A percentile compares a stretch with the other conserved stretches of the same genome.
These are phyloP conservation scores for Candida taoyuanica DNA, from an alignment of 805 yeast genomes.

Conservation along the genomic window DNA sequence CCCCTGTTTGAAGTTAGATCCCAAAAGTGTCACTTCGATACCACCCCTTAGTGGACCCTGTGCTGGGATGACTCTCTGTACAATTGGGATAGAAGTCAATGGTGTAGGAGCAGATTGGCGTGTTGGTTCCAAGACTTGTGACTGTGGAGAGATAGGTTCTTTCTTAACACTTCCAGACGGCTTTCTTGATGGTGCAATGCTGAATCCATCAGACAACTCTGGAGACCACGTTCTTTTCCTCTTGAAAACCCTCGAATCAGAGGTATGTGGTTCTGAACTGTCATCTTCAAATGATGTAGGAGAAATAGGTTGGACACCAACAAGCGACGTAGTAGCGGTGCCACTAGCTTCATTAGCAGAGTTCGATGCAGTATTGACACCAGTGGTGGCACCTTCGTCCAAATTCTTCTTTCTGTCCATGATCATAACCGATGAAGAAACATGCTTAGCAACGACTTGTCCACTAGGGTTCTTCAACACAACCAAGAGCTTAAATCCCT, in stretches of 20 bases:
- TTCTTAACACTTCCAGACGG: constrained; percentile 36
- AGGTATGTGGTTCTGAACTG: constrained; percentile 46
- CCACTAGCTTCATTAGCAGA: constrained; percentile 15
- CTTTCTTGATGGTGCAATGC: constrained; percentile 32
- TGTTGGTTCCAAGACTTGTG: constrained; percentile 11
- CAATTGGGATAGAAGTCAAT: constrained; percentile 23
- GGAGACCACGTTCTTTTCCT: constrained; percentile 41
- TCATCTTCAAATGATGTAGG: constrained; percentile 62
- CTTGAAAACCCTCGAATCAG: constrained; percentile 38
- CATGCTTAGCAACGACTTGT: constrained; percentile 62
- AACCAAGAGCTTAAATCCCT: constrained; percentile 74
- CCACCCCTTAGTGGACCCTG: constrained; percentile 97
- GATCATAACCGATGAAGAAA: constrained; percentile 76
- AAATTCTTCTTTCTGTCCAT: constrained; percentile 78
- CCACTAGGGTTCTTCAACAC: constrained; percentile 59
- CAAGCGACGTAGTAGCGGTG: constrained; percentile 5
- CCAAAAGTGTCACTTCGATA: constrained; percentile 86
- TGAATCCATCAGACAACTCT: constrained; percentile 32
- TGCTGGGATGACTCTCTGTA: constrained; percentile 88
- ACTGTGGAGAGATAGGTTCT: constrained; percentile 39
- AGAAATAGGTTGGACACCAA: constrained; percentile 38
- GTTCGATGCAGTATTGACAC: constrained; percentile 18
- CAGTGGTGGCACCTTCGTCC: constrained; percentile 17
- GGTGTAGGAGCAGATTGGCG: constrained; percentile 6
- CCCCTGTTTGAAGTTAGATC: constrained; percentile 81